Base-by-base conservation (phyloP, 2,329 filamentous ascomycete species). In the Corynespora cassiicola region DNA sequence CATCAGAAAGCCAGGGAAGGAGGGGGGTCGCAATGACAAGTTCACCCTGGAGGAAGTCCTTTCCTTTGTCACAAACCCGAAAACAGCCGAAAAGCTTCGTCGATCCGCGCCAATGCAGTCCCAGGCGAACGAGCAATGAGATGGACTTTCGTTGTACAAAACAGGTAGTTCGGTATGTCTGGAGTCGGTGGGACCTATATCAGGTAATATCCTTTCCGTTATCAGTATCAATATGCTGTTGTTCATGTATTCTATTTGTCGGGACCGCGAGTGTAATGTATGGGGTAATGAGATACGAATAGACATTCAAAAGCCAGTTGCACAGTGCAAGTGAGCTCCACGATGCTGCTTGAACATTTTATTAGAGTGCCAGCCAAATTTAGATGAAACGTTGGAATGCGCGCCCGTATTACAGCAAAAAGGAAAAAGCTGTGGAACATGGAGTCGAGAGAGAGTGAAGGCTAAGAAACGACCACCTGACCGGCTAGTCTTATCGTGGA, bases 51-150 rank as follows among this genome's bases (percentile, higher is more conserved):
- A 28, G 2, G 54, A 61, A 30, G 53, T 63, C 5, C 46, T 60
- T 15, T 50, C 50, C 17, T 47, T 42, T 17, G 50, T 61, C 28
- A 47, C 50, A 6, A 55, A 55, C 6, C 36, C 48, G n/a, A 66
- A 65, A 42, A 48, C 62, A 21, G 52, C 57, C 14, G 58, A 61
- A 17, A 65, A 60, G 36, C 42, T 66, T 3, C 45, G 56, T 9
- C 47, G 52, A 24, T 24, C 8, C 8, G 22, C 22, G 22, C 7
- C 22, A 24, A 8, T n/a, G n/a, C 7, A 24, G 22, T 24, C 7
- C 22, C 22, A 8, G 7, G 22, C n/a, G n/a, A 8, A 24, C 22
- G 7, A 24, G 22, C 22, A 24, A 24, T n/a, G n/a, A n/a, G n/a
- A n/a, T n/a, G n/a, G 26, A 7, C 26, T 29, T 15, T 29, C 15